phyloP scores from a whole-genome alignment of 371 early-diverging fungal genomes.

The Haplosporangium sp. region DNA sequence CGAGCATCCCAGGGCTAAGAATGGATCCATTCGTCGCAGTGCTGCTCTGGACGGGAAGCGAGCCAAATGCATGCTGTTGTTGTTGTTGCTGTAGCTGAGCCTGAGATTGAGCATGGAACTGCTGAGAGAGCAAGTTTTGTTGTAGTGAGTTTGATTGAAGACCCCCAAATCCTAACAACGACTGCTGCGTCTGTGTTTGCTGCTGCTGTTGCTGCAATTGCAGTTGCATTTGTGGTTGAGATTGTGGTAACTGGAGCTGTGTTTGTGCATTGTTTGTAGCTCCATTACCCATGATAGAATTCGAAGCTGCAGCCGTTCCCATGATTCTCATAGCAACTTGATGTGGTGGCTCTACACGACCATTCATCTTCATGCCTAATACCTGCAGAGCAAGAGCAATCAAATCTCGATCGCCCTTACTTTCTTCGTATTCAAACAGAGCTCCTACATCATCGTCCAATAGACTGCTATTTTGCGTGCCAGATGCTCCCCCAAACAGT shows the following conservation, averaged over 20 bases:
- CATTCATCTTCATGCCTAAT: conserved; percentile 83
- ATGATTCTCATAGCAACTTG: conserved; percentile 80
- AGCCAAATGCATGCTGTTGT: conserved; percentile 7
- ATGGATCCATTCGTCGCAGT: conserved; percentile 16
- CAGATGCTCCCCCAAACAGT: conserved; percentile 44
- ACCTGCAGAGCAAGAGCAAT: conserved; percentile 88
- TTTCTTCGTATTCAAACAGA: conserved; percentile 73
- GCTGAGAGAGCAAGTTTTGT: conserved; percentile 31
- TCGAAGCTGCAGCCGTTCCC: conserved; percentile 61
- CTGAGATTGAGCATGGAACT: conserved; percentile 28
- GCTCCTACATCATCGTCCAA: conserved; percentile 63
- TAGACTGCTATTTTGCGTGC: conserved; percentile 1
- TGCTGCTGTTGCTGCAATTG: conserved; percentile 21
- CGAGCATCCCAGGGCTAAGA: conserved; percentile 23
- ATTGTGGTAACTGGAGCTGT: background rate
- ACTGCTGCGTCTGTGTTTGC: conserved; percentile 30
- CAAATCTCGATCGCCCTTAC: conserved; percentile 74
- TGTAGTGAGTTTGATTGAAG: conserved; percentile 8
- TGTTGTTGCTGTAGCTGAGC: conserved; percentile 15
- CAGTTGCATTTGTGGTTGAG: conserved; percentile 26
- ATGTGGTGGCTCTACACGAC: conserved; percentile 75
- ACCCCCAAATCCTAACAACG: conserved; percentile 20
- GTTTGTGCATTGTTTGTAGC: background rate
- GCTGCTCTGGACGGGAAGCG: conserved; percentile 11
- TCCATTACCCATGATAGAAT: conserved; percentile 23